Conservation (phyloP, 23 red algal species). For the Gracilariopsis chorda region DNA sequence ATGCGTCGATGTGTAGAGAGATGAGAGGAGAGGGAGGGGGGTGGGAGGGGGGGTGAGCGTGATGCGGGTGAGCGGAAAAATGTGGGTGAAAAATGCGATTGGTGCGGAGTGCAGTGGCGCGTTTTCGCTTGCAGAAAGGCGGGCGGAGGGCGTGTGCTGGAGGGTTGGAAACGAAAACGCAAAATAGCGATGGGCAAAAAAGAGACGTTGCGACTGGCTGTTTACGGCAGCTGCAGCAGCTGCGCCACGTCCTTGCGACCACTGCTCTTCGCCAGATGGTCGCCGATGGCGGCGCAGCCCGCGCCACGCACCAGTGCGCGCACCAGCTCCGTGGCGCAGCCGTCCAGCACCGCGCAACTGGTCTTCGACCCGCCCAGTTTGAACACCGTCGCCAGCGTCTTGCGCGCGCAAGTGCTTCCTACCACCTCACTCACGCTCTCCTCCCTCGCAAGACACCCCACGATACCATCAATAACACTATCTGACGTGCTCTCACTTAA, state of each 20-base stretch:
- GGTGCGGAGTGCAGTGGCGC: too few species aligned
- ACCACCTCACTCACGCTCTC: not conserved
- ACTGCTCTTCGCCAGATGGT: not conserved
- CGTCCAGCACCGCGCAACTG: not conserved
- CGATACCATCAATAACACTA: constrained; percentile 6
- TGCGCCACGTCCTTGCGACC: not conserved
- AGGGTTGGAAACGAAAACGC: too few species aligned
- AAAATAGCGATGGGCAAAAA: not conserved
- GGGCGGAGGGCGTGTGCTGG: too few species aligned
- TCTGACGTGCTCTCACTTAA: not conserved
- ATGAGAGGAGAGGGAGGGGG: too few species aligned
- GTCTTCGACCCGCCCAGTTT: constrained; percentile 33
- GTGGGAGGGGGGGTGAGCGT: too few species aligned
- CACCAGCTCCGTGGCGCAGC: not conserved
- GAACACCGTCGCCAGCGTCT: constrained; percentile 41
- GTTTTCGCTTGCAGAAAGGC: too few species aligned
- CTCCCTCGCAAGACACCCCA: constrained; percentile 26
- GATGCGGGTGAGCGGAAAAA: too few species aligned
- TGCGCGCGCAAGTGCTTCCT: constrained; percentile 22
- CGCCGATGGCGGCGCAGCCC: not conserved
- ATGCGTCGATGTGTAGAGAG: too few species aligned
- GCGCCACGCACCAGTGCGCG: not conserved
- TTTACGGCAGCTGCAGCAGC: not conserved
- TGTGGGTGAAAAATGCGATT: too few species aligned
- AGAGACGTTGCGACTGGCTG: not conserved